Percentiles rank a stretch among this genome's conserved stretches.
These are phyloP conservation scores for Rugonectria rugulosa DNA, from an alignment of 2,329 filamentous ascomycete species.

Conservation along the genomic window DNA sequence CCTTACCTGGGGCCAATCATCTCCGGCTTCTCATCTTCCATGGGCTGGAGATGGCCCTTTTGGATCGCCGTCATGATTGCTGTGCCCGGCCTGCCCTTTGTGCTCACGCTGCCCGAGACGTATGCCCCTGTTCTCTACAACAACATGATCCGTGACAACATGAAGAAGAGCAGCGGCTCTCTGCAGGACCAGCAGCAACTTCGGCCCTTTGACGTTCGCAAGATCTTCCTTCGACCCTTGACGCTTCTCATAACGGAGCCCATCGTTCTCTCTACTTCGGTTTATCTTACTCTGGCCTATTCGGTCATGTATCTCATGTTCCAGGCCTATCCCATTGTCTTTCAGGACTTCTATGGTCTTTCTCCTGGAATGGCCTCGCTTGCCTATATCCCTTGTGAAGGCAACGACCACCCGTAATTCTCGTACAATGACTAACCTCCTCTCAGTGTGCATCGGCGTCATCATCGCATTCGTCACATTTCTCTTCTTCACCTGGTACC, in stretches of 20 bases:
- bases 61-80: conserved; percentile 48
- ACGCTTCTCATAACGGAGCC: conserved; percentile 57
- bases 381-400: conserved; percentile 57
- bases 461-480: conserved; percentile 36
- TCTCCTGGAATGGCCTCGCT: conserved; percentile 55
- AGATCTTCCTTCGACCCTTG: conserved; percentile 59
- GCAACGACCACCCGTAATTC: conserved; percentile 34
- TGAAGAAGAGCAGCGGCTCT: conserved; percentile 49
- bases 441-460: conserved; percentile 37
- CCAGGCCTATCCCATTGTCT: conserved; percentile 59
- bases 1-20: conserved; percentile 59
- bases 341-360: conserved; percentile 52
- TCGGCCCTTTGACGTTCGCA: conserved; percentile 48
- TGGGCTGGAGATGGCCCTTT: conserved; percentile 51
- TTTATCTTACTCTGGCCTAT: conserved; percentile 60
- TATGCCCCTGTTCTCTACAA: conserved; percentile 60
- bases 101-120: conserved; percentile 53
- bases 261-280: conserved; percentile 56
- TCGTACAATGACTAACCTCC: not conserved
- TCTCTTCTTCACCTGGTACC: conserved; percentile 38
- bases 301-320: conserved; percentile 62
- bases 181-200: conserved; percentile 41
- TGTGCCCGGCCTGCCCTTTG: conserved; percentile 38
- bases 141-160: conserved; percentile 55
- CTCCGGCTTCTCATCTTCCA: conserved; percentile 57